Base-by-base conservation (phyloP, 768 basidiomycete genomes). In the Pulveroboletus sp. region DNA sequence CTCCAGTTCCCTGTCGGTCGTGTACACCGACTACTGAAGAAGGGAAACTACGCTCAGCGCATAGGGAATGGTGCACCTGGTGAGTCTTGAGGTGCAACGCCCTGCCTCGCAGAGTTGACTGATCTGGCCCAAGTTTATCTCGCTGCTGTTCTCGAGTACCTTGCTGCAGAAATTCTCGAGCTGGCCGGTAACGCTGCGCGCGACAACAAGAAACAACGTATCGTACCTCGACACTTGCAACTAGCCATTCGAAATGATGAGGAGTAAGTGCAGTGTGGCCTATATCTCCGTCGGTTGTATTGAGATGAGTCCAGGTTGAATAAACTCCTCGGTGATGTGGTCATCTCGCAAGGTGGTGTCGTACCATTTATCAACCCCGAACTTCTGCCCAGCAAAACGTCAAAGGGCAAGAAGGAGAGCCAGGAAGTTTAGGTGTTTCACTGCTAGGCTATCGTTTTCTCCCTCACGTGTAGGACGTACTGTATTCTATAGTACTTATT, bases 231-330 rank as follows among this genome's bases (percentile, higher is more conserved):
- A 53, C 81, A 83, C 70, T 65, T 83, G 54, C 81, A 83, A 64
- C 71, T 83, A 62, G 82, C 82, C 57, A 81, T 83, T 64, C 76
- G 82, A 54, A 79, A 81, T 64, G 80, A 81, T 57, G 79, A 81
- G 57, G 79, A 77, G 71, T 75, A 31, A 31, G 56, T 47, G 13
- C 2, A 9, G 4, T 28, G 6, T 31, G 6, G 15, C 13, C 26
- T 3, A 0, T 0, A 14, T 17, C 38, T 37, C 9, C 2, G 24
- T 15, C 6, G 3, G 11, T 1, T 28, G 49, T n/a, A 42, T 26
- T 50, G n/a, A 55, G 9, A 7, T 28, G 1, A 10, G 1, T 28
- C 7, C 33, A 70, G 69, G 44, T 64, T 75, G 50, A 72, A 70
- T 59, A 72, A 56, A 46, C 72, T 72, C 24, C 71, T 73, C 14